Conservation (phyloP, 768 basidiomycete genomes). For the Amanita rubescens region DNA sequence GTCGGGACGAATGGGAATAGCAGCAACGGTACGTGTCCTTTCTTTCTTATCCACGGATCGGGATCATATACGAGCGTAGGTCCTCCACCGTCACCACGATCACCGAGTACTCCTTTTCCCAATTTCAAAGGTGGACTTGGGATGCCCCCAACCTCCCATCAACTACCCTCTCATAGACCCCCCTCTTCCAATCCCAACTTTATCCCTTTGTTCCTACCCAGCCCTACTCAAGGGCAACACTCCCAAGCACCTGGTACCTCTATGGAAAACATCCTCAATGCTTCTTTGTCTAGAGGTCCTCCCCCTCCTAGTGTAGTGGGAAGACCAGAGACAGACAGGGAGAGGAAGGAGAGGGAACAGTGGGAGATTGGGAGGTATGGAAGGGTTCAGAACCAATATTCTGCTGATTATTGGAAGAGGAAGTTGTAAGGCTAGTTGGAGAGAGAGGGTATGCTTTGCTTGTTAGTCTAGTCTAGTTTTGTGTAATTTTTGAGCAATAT, state of each 20-base stretch:
- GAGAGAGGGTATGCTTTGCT: no score
- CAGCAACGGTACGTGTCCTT: neutral
- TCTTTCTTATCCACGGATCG: no score
- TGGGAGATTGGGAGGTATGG: slow-evolving; percentile 4
- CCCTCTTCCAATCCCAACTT: neutral
- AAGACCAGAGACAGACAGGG: neutral
- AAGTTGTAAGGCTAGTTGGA: no score
- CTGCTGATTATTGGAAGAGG: neutral
- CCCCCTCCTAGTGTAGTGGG: neutral
- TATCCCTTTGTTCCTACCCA: neutral
- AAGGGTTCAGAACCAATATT: neutral
- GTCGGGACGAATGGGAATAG: neutral
- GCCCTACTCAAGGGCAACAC: no score
- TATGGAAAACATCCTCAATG: neutral
- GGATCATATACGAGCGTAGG: neutral
- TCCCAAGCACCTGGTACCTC: neutral
- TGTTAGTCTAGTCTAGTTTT: no score
- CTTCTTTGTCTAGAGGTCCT: neutral
- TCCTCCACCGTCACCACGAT: neutral
- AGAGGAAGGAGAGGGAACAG: neutral
- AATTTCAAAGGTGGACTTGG: neutral
- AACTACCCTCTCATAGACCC: neutral
- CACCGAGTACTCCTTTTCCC: neutral
- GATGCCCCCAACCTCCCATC: neutral
- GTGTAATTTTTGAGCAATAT: no score